Evolutionary conservation across 148 eudicot species (phyloP).

Genomic region (Salicornia ramosissima): DNA sequence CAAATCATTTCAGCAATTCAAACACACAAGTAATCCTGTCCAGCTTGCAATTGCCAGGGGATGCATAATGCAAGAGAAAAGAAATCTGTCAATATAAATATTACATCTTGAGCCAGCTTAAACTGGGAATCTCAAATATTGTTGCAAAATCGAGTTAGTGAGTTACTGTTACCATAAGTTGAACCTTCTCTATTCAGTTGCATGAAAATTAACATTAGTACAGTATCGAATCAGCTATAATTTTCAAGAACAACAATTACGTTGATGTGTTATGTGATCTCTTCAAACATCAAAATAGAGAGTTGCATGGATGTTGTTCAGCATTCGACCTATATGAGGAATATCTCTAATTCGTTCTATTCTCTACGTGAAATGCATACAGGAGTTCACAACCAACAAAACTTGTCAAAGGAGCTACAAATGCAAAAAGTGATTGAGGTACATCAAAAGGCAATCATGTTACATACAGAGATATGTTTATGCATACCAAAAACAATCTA

Average conservation of each 20-base stretch:
- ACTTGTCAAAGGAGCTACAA: not conserved
- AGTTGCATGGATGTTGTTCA: not conserved
- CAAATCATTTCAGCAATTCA: slow-evolving; percentile 4
- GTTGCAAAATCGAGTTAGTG: too few species aligned
- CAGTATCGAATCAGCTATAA: too few species aligned
- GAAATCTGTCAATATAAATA: not conserved
- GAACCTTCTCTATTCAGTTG: too few species aligned
- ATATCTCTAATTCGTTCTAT: too few species aligned
- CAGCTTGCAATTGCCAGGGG: not conserved
- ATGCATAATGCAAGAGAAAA: slow-evolving; percentile 3
- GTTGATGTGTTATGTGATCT: too few species aligned
- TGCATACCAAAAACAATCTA: not conserved
- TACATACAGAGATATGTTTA: not conserved
- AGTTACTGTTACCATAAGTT: too few species aligned
- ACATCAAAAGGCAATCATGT: not conserved
- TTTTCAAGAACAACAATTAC: too few species aligned
- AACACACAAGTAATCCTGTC: slow-evolving; percentile 1
- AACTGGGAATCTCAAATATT: not conserved
- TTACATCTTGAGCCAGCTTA: not conserved
- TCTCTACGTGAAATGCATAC: not conserved
- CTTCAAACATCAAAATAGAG: not conserved
- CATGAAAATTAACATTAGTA: too few species aligned
- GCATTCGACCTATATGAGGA: not conserved
- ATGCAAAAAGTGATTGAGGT: not conserved
- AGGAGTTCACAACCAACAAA: not conserved